Base-by-base conservation (phyloP, 1,139 yeast species). In the Blastobotrys elegans region DNA sequence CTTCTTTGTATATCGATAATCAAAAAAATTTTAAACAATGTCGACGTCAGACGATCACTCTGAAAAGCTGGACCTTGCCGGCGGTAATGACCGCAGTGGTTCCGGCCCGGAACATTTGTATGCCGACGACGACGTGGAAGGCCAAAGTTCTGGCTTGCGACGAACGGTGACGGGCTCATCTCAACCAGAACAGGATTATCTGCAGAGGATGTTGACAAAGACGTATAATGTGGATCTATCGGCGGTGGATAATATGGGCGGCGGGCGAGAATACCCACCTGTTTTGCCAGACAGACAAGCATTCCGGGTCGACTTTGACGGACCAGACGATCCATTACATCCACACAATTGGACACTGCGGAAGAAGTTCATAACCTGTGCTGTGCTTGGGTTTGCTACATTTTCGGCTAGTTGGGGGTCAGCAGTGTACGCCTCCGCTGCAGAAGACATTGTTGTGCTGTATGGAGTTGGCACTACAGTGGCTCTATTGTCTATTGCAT, bases 401-500 rank as follows among this genome's bases (percentile, higher is more conserved):
- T 60, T 73, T 42, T 56, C 65, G 24, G 63, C 68, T 17, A 65
- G 75, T 5, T 63, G 72, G 62, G 74, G 74, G 16, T 71, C 76
- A 3, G 73, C 77, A 6, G 63, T 72, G 50, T 70, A 66, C 46
- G 64, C 76, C 1, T 64, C 70, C 4, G 71, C 68, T 2, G 53
- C 63, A 7, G 52, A 54, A 1, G 59, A 53, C 3, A 51, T 74
- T 20, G 53, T 62, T 46, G 50, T 46, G 32, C 53, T 58, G 30
- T 68, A 56, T 50, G 56, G 58, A 35, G 63, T 67, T 3, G 61
- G 67, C 2, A 43, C 46, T 10, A 66, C 59, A 2, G 66, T 64
- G 1, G 73, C 54, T 8, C 47, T 4, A 53, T 71, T 86, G 33
- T 84, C 86, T 43, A 74, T 84, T 10, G 78, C 95, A 0, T 69